Percentiles rank a stretch among this genome's conserved stretches.
These are phyloP conservation scores for Clavulina sp. DNA, from an alignment of 768 basidiomycete genomes.

Conservation along the genomic window DNA sequence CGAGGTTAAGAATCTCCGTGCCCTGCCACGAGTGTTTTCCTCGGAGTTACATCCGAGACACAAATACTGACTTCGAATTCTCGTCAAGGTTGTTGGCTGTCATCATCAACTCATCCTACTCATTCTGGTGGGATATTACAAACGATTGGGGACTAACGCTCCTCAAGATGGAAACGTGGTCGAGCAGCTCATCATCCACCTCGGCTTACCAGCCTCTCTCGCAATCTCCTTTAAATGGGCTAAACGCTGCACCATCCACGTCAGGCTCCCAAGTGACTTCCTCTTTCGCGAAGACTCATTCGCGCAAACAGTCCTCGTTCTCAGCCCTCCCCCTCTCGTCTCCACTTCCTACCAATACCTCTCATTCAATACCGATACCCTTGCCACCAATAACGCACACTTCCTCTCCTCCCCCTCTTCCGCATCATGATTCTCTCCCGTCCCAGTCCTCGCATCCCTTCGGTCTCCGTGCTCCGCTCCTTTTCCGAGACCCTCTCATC, in stretches of 20 bases:
- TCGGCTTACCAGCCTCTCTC: conserved; percentile 7
- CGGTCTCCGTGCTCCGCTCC: conserved; percentile 57
- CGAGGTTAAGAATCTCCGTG: background rate
- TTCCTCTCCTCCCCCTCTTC: background rate
- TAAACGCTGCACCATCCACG: background rate
- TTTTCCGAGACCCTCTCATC: conserved; percentile 56
- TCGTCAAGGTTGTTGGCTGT: conserved; percentile 60
- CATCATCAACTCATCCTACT: conserved; percentile 76
- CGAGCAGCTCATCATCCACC: conserved; percentile 11
- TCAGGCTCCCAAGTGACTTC: background rate
- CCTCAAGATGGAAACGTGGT: conserved; percentile 28
- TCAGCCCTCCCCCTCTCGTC: conserved; percentile 2
- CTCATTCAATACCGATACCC: background rate
- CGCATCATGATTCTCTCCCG: background rate
- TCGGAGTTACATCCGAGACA: background rate
- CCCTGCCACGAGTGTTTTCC: background rate
- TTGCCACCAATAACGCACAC: background rate
- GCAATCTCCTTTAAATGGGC: conserved; percentile 2
- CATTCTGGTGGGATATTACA: conserved; percentile 98
- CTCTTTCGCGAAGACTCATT: background rate
- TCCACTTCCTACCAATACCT: background rate
- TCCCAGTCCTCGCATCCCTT: conserved; percentile 28
- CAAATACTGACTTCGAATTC: background rate
- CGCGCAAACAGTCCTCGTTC: conserved; percentile 1
- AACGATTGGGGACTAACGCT: conserved; percentile 93